Evolutionary conservation across 352 stramenopile genomes (phyloP).

Genomic region (Pythium pyrilobum): DNA sequence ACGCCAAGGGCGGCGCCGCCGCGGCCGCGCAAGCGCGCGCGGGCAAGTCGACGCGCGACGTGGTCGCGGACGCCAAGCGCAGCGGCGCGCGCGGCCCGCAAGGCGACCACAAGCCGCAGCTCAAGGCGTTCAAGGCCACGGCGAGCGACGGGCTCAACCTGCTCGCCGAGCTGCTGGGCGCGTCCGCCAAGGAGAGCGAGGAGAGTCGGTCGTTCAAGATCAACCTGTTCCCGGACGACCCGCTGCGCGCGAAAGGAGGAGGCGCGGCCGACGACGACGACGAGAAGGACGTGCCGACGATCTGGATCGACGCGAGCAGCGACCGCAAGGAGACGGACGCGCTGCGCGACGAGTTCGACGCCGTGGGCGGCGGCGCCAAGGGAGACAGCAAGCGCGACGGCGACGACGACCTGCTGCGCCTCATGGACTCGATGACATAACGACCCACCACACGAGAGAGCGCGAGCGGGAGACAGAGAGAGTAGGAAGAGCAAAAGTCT

Average conservation of each 20-base stretch:
- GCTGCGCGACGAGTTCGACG: slow-evolving; percentile 62
- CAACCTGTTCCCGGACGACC: slow-evolving; percentile 72
- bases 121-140: slow-evolving; percentile 74
- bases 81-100: slow-evolving; percentile 27
- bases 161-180: slow-evolving; percentile 76
- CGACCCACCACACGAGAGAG: neutral
- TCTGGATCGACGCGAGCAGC: slow-evolving; percentile 77
- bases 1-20: slow-evolving; percentile 37
- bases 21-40: neutral
- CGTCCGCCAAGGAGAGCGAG: slow-evolving; percentile 34
- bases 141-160: slow-evolving; percentile 80
- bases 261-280: slow-evolving; percentile 44
- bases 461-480: neutral
- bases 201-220: slow-evolving; percentile 68
- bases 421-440: slow-evolving; percentile 78
- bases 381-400: slow-evolving; percentile 34
- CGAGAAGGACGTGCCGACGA: slow-evolving; percentile 59
- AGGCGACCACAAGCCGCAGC: slow-evolving; percentile 29
- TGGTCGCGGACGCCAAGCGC: slow-evolving; percentile 57
- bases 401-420: slow-evolving; percentile 73
- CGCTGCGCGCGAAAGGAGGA: slow-evolving; percentile 21
- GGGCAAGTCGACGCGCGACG: slow-evolving; percentile 41
- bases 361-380: slow-evolving; percentile 30
- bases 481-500: slow-evolving; percentile 7
- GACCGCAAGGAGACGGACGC: slow-evolving; percentile 54